These are phyloP conservation scores for Mortierella sp. DNA, from an alignment of 371 early-diverging fungal genomes.

Conservation along the genomic window DNA sequence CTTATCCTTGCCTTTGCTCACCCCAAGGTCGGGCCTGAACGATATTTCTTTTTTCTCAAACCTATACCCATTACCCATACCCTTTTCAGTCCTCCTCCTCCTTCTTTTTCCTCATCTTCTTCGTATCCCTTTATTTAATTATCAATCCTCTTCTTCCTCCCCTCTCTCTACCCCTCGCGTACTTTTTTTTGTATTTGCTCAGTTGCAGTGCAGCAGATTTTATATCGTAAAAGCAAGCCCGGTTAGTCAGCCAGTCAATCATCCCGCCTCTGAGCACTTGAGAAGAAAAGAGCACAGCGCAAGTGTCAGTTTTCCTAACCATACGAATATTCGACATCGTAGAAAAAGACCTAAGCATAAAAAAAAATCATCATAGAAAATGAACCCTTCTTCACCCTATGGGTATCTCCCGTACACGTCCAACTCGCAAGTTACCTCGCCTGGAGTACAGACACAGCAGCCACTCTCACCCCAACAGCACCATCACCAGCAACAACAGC, in stretches of 20 bases:
- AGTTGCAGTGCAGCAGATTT: constrained; percentile 8
- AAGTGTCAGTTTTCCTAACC: constrained; percentile 1
- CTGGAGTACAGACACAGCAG: constrained; percentile 32
- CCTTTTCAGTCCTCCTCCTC: not conserved
- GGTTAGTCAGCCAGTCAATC: constrained; percentile 3
- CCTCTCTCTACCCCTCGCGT: not conserved
- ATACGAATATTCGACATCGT: not conserved
- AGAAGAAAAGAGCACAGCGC: constrained; percentile 9
- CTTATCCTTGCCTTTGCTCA: not conserved
- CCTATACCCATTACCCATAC: not conserved
- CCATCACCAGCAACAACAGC: constrained; percentile 28
- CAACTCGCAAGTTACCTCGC: constrained; percentile 41
- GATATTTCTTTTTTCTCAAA: not conserved
- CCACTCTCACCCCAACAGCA: constrained; percentile 17
- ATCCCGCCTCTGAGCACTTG: not conserved
- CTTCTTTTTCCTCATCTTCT: not conserved
- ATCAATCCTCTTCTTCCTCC: constrained; percentile 9
- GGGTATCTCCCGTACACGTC: constrained; percentile 44
- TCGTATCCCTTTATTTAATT: constrained; percentile 1
- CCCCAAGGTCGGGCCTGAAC: not conserved
- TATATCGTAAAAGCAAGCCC: not conserved
- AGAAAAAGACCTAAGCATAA: constrained; percentile 1
- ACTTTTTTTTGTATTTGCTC: not conserved
- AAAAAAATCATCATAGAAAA: constrained; percentile 5
- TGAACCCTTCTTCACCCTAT: constrained; percentile 33